Evolutionary conservation across 176 grass and related monocot species (phyloP).

Genomic region (Avena eriantha): DNA sequence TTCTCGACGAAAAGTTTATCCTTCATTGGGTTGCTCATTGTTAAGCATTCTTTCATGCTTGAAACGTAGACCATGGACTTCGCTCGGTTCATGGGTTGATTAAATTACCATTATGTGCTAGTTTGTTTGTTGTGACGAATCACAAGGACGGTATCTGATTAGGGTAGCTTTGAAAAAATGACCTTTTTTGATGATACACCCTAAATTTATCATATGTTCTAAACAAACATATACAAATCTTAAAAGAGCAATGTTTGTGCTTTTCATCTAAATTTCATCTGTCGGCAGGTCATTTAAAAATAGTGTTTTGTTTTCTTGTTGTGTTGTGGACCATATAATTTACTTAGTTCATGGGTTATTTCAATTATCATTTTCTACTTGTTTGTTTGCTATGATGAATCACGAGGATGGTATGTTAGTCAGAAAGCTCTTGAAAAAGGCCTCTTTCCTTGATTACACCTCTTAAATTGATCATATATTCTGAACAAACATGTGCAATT

Average conservation of each 20-base stretch:
- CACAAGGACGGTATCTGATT: slow-evolving; percentile 42
- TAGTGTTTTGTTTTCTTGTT: too few relatives aligned
- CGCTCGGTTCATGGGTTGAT: neutral
- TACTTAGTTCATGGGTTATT: neutral
- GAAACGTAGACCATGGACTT: neutral
- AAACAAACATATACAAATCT: slow-evolving; percentile 3
- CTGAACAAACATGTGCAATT: too few relatives aligned
- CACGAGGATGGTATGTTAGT: slow-evolving; percentile 26
- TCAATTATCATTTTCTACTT: neutral
- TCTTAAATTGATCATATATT: neutral
- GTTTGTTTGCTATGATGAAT: neutral
- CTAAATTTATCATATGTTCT: neutral
- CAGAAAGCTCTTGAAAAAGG: neutral
- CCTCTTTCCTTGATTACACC: slow-evolving; percentile 10
- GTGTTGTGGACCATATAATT: too few relatives aligned
- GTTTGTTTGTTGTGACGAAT: slow-evolving; percentile 24
- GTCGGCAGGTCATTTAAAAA: too few relatives aligned
- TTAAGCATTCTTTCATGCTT: neutral
- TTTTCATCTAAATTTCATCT: too few relatives aligned
- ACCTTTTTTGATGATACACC: slow-evolving; percentile 16
- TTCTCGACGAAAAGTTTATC: too few relatives aligned
- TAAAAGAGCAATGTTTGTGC: too few relatives aligned
- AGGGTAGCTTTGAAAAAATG: neutral
- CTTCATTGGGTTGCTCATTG: neutral
- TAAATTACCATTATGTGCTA: neutral